phyloP scores from a whole-genome alignment of 805 yeast species.

The Metschnikowia santaceciliae region DNA sequence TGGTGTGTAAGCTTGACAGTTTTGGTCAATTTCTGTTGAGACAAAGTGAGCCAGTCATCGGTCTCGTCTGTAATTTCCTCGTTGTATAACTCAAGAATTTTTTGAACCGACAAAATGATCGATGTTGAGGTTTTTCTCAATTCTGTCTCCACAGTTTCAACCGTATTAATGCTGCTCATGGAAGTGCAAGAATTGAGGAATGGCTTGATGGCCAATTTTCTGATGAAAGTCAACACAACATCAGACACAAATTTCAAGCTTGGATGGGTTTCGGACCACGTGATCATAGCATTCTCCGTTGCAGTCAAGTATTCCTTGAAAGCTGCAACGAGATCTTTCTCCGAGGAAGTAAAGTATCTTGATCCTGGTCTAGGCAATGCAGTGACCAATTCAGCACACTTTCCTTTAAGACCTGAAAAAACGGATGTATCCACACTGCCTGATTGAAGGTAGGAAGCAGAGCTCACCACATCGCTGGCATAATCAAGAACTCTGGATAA shows the following conservation, averaged over 20 bases:
- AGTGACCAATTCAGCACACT: neutral
- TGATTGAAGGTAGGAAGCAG: conserved; percentile 8
- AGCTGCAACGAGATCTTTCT: conserved; percentile 17
- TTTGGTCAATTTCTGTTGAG: conserved; percentile 44
- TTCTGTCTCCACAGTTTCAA: conserved; percentile 41
- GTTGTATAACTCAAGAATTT: conserved; percentile 38
- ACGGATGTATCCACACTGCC: conserved; percentile 1
- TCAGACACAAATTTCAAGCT: conserved; percentile 45
- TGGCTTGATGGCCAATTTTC: conserved; percentile 15
- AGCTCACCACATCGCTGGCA: conserved; percentile 9
- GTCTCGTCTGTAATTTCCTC: conserved; percentile 37
- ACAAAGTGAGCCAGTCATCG: conserved; percentile 62
- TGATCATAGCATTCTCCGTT: conserved; percentile 24
- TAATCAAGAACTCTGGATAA: conserved; percentile 12
- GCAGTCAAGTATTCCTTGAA: conserved; percentile 20
- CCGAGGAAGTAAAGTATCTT: conserved; percentile 12
- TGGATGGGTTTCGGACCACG: conserved; percentile 33
- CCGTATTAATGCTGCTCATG: conserved; percentile 12
- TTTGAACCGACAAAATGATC: conserved; percentile 67
- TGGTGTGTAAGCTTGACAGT: conserved; percentile 43
- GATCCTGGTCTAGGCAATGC: conserved; percentile 5
- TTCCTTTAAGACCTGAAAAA: conserved; percentile 8
- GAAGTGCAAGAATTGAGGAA: conserved; percentile 25
- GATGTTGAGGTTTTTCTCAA: conserved; percentile 53
- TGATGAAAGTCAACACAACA: conserved; percentile 46